Conservation (phyloP, 345 rosid genomes). For the Salix caprea region DNA sequence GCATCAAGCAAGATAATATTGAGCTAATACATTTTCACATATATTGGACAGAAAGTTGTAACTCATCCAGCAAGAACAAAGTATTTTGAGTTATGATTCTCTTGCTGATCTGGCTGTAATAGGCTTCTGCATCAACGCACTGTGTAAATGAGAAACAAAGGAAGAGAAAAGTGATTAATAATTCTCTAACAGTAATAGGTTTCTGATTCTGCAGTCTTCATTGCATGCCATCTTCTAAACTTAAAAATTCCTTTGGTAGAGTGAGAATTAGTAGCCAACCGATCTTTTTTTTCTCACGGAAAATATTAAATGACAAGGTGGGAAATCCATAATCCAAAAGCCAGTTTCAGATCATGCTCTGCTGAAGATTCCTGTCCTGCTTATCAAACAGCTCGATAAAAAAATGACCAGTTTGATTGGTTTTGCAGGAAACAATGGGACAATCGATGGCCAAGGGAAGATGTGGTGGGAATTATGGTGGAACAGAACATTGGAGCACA, state of each 20-base stretch:
- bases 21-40: neutral
- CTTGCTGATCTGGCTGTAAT: neutral
- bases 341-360: neutral
- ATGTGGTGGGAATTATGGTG: conserved; percentile 99
- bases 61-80: neutral
- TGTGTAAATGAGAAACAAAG: neutral
- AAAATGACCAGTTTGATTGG: neutral
- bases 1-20: neutral
- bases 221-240: neutral
- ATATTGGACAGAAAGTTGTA: neutral
- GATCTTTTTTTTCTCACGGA: neutral
- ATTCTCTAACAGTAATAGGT: neutral
- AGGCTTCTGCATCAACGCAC: neutral
- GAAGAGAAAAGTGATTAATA: neutral
- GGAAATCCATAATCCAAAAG: neutral
- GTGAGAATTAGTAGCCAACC: neutral
- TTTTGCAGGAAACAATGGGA: conserved; percentile 77
- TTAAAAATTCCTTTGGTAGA: neutral
- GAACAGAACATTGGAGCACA: conserved; percentile 80
- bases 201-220: neutral
- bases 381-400: neutral
- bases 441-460: conserved; percentile 91
- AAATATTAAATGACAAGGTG: neutral
- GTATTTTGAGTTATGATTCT: neutral
- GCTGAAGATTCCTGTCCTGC: neutral